Base-by-base conservation (phyloP, 371 early-diverging fungal genomes). In the Apophysomyces variabilis region DNA sequence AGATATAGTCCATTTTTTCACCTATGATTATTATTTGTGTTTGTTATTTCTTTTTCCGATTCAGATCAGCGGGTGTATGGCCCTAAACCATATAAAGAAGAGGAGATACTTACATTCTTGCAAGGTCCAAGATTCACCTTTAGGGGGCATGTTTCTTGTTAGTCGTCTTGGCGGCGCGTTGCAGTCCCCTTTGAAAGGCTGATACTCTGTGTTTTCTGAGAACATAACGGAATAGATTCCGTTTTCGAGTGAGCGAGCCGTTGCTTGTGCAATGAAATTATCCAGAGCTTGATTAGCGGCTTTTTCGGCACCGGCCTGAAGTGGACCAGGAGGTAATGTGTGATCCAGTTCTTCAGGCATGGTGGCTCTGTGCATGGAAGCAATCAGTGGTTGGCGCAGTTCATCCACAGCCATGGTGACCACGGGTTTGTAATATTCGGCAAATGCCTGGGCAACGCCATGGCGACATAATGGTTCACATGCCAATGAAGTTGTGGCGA, bases 181-280 rank as follows among this genome's bases (percentile, higher is more conserved):
- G 74, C 89, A 89, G 54, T 89, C 87, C 18, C 89, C 89, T 61
- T 84, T 87, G 75, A 87, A 87, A 57, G 85, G 80, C 38, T 85
- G 74, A 14, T 80, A 74, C 64, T 85, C 83, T 41, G 41, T 41
- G 1, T 41, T 41, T 41, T 41, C 41, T 56, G 77, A 73, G 66
- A 89, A 89, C 65, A 87, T 85, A 41, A 83, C 78, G 54, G 73
- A 67, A 59, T 70, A 82, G 56, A 87, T 70, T 5, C 78, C 77
- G 66, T 75, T 67, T 62, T 77, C 78, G 61, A 66, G 69, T 4
- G 72, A 50, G 1, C 73, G 62, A 9, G 69, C 68, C 7, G 80
- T 65, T 4, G 66, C 65, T 7, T 59, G 58, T 41, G 67, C 39
- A 13, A 73, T 60, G 26, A 73, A 70, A 50, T 58, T 37, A 9